phyloP scores from a whole-genome alignment of 2,329 filamentous ascomycete species.

The Trichoderma afroharzianum region DNA sequence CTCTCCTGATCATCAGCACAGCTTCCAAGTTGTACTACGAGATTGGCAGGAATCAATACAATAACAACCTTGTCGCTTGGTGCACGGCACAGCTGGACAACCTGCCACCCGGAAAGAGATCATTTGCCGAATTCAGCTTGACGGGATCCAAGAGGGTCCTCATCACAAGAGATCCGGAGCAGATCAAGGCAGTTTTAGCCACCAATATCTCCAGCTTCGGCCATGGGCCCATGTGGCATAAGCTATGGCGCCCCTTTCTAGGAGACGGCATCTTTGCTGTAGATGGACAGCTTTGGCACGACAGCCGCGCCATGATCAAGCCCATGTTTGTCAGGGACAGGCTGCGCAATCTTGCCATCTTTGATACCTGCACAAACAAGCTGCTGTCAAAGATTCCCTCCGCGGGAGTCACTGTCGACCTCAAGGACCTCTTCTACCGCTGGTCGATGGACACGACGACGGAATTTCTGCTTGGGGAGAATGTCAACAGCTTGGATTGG shows the following conservation, averaged over 20 bases:
- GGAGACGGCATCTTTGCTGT: conserved; percentile 56
- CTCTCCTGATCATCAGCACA: conserved; percentile 1
- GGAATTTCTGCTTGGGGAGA: conserved; percentile 63
- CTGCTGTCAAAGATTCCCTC: conserved; percentile 57
- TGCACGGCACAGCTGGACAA: conserved; percentile 19
- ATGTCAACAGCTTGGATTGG: conserved; percentile 45
- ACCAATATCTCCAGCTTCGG: conserved; percentile 54
- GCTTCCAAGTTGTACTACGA: conserved; percentile 21
- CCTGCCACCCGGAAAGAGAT: not conserved
- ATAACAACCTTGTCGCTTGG: conserved; percentile 20
- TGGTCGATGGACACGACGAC: conserved; percentile 66
- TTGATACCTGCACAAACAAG: conserved; percentile 56
- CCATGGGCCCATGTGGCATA: conserved; percentile 42
- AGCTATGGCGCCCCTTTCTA: conserved; percentile 44
- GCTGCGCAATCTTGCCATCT: conserved; percentile 49
- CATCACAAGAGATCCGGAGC: conserved; percentile 51
- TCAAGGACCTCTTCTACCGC: conserved; percentile 61
- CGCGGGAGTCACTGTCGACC: conserved; percentile 52
- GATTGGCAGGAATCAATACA: conserved; percentile 21
- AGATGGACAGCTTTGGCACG: conserved; percentile 51
- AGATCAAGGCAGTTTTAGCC: conserved; percentile 55
- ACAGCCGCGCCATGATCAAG: conserved; percentile 49
- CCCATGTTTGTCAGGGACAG: conserved; percentile 51
- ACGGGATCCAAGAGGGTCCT: conserved; percentile 31
- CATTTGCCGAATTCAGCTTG: conserved; percentile 24